A percentile compares a stretch with the other conserved stretches of the same genome.
Evolutionary conservation across 108 stramenopile species (phyloP).

Genomic region (Skeletonema grethae): DNA sequence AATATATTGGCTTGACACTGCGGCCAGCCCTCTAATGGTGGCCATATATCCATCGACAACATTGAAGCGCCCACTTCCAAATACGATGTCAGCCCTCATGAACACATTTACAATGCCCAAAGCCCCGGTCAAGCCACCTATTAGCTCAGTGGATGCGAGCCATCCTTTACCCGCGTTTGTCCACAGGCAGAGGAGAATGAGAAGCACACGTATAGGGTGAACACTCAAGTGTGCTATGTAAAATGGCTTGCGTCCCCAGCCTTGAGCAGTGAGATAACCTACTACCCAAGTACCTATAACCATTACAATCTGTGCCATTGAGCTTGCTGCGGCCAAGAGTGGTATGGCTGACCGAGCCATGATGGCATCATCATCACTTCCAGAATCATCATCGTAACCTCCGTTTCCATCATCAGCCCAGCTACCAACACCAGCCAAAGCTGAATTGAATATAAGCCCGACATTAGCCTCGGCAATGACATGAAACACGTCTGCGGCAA

Average conservation of each 20-base stretch:
- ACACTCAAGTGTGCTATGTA: conserved; percentile 33
- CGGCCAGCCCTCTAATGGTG: conserved; percentile 30
- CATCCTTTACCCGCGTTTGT: conserved; percentile 41
- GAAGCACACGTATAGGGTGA: conserved; percentile 27
- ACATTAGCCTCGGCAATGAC: conserved; percentile 42
- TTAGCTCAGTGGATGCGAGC: conserved; percentile 35
- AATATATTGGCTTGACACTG: conserved; percentile 24
- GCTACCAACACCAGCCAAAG: conserved; percentile 23
- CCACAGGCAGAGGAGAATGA: conserved; percentile 19
- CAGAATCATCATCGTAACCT: conserved; percentile 8
- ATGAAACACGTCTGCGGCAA: conserved; percentile 21
- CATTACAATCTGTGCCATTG: conserved; percentile 36
- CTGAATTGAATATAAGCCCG: conserved; percentile 35
- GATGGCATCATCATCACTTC: conserved; percentile 8
- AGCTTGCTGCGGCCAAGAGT: conserved; percentile 32
- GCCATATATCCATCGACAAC: conserved; percentile 40
- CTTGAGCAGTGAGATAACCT: conserved; percentile 28
- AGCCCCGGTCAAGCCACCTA: conserved; percentile 35
- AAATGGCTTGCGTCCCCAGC: conserved; percentile 40
- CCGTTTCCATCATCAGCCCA: not conserved
- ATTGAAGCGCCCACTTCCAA: conserved; percentile 42
- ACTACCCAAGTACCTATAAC: conserved; percentile 35
- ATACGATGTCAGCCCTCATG: conserved; percentile 40
- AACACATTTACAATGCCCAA: conserved; percentile 41
- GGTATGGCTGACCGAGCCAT: conserved; percentile 35